Conservation (phyloP, 495 filamentous ascomycete species). For the Lasiosphaeriaceae sp. region DNA sequence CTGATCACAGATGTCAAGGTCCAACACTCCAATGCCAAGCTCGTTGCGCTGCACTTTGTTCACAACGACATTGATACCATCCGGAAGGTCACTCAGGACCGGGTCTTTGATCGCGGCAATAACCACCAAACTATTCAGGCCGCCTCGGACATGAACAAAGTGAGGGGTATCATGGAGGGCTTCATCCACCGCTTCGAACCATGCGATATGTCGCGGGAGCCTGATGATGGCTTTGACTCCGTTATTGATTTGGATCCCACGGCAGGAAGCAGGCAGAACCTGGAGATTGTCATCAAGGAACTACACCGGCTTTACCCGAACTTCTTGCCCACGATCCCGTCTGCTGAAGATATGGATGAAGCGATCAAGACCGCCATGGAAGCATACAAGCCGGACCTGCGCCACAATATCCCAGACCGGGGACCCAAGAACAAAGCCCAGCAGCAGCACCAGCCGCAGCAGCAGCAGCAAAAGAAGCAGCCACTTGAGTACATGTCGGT, state of each 20-base stretch:
- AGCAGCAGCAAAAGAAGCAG: constrained; percentile 46
- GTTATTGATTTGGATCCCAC: constrained; percentile 82
- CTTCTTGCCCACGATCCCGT: constrained; percentile 69
- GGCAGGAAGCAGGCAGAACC: constrained; percentile 73
- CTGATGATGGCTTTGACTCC: constrained; percentile 74
- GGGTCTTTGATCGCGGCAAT: constrained; percentile 82
- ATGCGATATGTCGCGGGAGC: constrained; percentile 55
- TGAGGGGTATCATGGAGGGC: constrained; percentile 89
- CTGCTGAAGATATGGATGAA: constrained; percentile 67
- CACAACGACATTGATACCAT: constrained; percentile 72
- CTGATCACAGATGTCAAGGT: constrained; percentile 72
- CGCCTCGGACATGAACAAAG: constrained; percentile 59
- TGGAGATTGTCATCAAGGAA: constrained; percentile 71
- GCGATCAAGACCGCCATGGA: constrained; percentile 74
- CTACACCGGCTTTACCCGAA: constrained; percentile 70
- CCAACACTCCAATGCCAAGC: constrained; percentile 55
- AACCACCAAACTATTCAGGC: constrained; percentile 98
- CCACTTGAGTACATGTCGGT: constrained; percentile 80
- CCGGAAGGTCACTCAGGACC: constrained; percentile 66
- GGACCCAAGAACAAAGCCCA: constrained; percentile 33
- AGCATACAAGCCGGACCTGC: constrained; percentile 73
- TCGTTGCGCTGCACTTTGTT: constrained; percentile 90
- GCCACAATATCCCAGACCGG: constrained; percentile 61
- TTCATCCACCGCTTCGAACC: constrained; percentile 85
- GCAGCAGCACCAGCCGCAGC: constrained; percentile 35